Evolutionary conservation across 306 rosid species (phyloP).

Genomic region (Parietaria judaica): DNA sequence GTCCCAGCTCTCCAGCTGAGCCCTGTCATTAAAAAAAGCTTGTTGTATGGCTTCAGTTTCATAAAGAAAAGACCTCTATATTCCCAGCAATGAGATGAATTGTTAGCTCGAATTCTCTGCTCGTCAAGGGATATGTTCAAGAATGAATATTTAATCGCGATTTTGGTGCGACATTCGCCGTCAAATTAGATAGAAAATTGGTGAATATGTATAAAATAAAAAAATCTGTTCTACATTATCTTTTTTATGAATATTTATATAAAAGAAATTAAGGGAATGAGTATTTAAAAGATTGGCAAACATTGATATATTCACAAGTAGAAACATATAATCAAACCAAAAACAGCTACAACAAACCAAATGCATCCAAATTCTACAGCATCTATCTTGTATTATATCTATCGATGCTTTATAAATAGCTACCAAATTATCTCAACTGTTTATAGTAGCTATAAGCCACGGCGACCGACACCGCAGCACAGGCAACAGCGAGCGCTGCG

Average conservation of each 20-base stretch:
- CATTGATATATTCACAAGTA: conserved; percentile 14
- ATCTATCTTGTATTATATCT: background rate
- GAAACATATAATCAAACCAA: background rate
- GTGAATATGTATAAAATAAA: no score
- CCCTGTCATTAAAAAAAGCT: no score
- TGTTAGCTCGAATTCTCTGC: no score
- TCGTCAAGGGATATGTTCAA: no score
- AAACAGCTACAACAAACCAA: background rate
- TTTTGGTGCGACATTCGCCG: no score
- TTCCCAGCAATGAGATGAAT: no score
- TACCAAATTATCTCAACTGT: conserved; percentile 26
- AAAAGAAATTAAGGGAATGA: background rate
- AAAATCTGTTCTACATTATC: no score
- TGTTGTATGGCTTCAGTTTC: no score
- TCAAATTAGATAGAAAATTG: no score
- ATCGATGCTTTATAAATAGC: background rate
- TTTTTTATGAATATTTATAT: no score
- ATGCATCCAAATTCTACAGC: conserved; percentile 8
- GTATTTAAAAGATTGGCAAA: background rate
- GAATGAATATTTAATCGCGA: no score
- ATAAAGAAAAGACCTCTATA: no score
- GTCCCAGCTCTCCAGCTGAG: background rate
- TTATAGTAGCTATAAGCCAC: conserved; percentile 83
- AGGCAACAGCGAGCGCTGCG: conserved; percentile 70
- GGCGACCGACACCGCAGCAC: conserved; percentile 73